Base-by-base conservation (phyloP, 2,329 filamentous ascomycete species). In the Didymella sp. region DNA sequence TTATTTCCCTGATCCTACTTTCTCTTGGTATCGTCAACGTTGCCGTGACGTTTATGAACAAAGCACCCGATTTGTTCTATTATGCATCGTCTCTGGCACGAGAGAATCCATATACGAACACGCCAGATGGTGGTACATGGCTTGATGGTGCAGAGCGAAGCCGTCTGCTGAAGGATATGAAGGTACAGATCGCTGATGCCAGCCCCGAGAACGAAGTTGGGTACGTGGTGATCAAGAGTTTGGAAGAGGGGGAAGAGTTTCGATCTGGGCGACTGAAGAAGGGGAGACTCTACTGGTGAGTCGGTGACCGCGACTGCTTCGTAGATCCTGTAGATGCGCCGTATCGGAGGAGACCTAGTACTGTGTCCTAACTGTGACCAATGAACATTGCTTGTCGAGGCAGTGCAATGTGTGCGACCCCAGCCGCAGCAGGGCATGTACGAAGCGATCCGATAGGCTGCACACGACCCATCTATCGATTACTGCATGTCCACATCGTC, bases 121-220 rank as follows among this genome's bases (percentile, higher is more conserved):
- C 63, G 5, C 61, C 61, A 4, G 7, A 49, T 9, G 59, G 63
- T 17, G 64, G 66, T 19, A 54, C 43, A 6, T 43, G 53, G 35
- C 24, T 67, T 6, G 63, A 59, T 30, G 68, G 58, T 2, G 63
- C 63, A 41, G 64, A 69, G 12, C 37, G 68, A 24, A 57, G 63
- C 9, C 50, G 63, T 11, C 22, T 66, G 6, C 25, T 71, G 41
- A 61, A 55, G 31, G 48, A 62, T 22, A 19, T 67, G 3, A 57
- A 56, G 38, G 58, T 71, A 4, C 61, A 59, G 27, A 57, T 71
- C 38, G 66, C 60, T 1, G 67, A 71, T 56, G 64, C 64, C 9
- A 54, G 51, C 19, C 31, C 28, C 2, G 51, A 62, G 0, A 43
- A 57, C 6, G 46, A 65, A 9, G 56, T 69, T 6, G 66, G 66